A percentile compares a stretch with the other conserved stretches of the same genome.
These are phyloP conservation scores for Talaromyces sp. DNA, from an alignment of 2,329 filamentous ascomycete species.

Conservation along the genomic window DNA sequence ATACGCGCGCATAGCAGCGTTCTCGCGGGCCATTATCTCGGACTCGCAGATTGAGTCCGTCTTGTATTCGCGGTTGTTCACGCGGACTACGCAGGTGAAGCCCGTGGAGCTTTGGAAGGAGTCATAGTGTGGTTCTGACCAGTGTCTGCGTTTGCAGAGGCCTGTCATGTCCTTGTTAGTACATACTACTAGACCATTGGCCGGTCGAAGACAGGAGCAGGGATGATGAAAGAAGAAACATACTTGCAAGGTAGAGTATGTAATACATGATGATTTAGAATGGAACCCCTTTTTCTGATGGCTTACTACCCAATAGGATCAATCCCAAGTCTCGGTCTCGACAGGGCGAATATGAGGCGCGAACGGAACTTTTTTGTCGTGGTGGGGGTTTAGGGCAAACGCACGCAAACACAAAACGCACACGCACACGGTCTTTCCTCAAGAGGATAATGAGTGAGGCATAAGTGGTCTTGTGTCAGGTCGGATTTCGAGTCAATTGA, in stretches of 20 bases:
- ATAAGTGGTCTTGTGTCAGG: not conserved
- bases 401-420: not conserved
- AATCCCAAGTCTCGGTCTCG: not conserved
- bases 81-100: conserved; percentile 85
- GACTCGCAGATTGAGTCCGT: conserved; percentile 83
- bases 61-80: conserved; percentile 95
- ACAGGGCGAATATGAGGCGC: conserved; percentile 14
- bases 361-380: not conserved
- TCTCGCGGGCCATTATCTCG: conserved; percentile 81
- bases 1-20: conserved; percentile 92
- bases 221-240: not conserved
- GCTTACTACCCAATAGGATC: not conserved
- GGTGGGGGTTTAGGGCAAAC: conserved; percentile 1
- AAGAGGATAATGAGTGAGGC: conserved; percentile 10
- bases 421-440: conserved; percentile 11
- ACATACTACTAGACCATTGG: conserved; percentile 26
- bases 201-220: not conserved
- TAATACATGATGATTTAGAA: conserved; percentile 42
- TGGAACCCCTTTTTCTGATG: not conserved
- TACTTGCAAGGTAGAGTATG: conserved; percentile 70
- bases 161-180: conserved; percentile 53
- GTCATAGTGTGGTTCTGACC: conserved; percentile 88
- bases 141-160: conserved; percentile 90
- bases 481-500: not conserved
- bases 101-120: conserved; percentile 71